phyloP scores from a whole-genome alignment of 805 yeast species.

The Nakazawaea anatomiae region DNA sequence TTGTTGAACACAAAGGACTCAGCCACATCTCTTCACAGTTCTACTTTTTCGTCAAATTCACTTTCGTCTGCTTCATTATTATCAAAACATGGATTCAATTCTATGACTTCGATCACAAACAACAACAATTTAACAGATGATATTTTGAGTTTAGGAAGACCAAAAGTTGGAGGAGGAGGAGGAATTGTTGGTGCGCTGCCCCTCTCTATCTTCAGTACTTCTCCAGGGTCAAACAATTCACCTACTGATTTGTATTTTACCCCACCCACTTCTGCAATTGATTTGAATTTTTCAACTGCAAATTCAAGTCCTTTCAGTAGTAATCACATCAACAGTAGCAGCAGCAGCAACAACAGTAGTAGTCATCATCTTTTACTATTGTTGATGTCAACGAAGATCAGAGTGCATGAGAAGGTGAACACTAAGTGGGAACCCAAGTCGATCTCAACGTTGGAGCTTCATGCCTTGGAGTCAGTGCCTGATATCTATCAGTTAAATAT shows the following conservation, averaged over 20 bases:
- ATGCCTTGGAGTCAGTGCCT: conserved; percentile 2
- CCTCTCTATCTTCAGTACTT: not conserved
- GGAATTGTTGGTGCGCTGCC: not conserved
- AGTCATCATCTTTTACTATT: conserved; percentile 2
- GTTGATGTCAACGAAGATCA: conserved; percentile 1
- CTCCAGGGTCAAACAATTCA: not conserved
- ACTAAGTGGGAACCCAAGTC: conserved; percentile 9
- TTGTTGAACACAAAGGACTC: conserved; percentile 8
- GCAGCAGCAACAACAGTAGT: not conserved
- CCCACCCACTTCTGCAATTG: conserved; percentile 6
- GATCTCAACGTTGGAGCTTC: conserved; percentile 3
- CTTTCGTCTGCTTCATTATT: not conserved
- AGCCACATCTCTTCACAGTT: conserved; percentile 1
- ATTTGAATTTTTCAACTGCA: not conserved
- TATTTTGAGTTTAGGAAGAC: conserved; percentile 8
- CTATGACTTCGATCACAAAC: conserved; percentile 9
- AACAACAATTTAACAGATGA: conserved; percentile 7
- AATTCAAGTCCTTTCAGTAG: not conserved
- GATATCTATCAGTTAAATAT: conserved; percentile 5
- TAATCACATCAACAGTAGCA: not conserved
- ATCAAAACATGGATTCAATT: conserved; percentile 1
- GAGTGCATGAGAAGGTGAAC: conserved; percentile 8
- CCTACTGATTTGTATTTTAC: conserved; percentile 8
- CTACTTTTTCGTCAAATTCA: not conserved
- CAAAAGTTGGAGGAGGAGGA: conserved; percentile 1